These are phyloP conservation scores for Pseudodiploospora longispora DNA, from an alignment of 2,329 filamentous ascomycete species.

Conservation along the genomic window DNA sequence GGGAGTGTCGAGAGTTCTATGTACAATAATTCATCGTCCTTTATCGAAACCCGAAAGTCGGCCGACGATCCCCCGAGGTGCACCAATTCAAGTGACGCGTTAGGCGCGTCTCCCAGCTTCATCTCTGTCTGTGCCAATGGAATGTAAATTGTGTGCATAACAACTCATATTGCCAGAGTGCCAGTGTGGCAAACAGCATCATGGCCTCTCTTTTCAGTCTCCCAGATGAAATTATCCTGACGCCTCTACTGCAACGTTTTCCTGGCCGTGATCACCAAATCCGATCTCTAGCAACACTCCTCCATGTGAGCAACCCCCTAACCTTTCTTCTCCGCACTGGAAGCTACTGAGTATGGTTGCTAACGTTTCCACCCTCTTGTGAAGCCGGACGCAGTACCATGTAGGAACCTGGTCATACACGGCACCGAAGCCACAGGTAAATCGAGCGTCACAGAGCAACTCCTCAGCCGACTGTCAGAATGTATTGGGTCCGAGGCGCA, in stretches of 20 bases:
- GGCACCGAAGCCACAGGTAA: conserved; percentile 86
- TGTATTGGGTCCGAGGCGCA: conserved; percentile 9
- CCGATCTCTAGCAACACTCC: conserved; percentile 46
- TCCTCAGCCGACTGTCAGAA: conserved; percentile 20
- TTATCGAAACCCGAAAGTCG: too few relatives aligned
- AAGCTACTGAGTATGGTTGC: neutral
- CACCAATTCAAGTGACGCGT: conserved; percentile 12
- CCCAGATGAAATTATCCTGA: conserved; percentile 42
- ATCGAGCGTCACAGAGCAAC: conserved; percentile 56
- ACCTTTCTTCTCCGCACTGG: neutral
- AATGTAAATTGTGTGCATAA: too few relatives aligned
- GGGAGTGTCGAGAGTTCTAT: too few relatives aligned
- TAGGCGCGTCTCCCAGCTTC: conserved; percentile 20
- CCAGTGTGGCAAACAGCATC: too few relatives aligned
- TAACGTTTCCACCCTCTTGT: neutral
- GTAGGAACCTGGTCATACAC: conserved; percentile 68
- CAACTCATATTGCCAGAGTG: too few relatives aligned
- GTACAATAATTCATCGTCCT: too few relatives aligned
- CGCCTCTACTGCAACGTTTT: conserved; percentile 38
- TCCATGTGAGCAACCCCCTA: conserved; percentile 33
- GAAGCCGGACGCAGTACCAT: conserved; percentile 59
- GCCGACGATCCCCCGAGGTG: neutral
- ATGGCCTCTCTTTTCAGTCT: conserved; percentile 33
- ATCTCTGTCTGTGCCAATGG: too few relatives aligned
- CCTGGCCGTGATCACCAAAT: conserved; percentile 54